These are phyloP conservation scores for Pseudonectria foliicola DNA, from an alignment of 2,329 filamentous ascomycete species.

Conservation along the genomic window DNA sequence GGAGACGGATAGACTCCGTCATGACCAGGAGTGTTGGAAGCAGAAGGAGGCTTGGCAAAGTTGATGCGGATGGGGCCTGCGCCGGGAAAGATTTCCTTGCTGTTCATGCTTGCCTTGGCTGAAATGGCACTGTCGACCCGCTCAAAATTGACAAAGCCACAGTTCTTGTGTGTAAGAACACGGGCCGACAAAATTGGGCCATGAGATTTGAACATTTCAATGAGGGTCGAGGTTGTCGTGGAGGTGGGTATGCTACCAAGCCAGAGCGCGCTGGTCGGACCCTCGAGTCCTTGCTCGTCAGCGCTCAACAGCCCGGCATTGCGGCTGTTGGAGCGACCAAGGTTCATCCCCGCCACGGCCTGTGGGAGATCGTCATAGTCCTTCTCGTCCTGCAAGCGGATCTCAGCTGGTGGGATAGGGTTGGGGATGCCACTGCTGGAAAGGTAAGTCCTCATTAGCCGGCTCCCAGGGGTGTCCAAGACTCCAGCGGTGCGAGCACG, in stretches of 20 bases:
- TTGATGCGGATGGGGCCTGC: slow-evolving; percentile 92
- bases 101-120: slow-evolving; percentile 81
- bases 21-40: slow-evolving; percentile 80
- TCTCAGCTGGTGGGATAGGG: slow-evolving; percentile 67
- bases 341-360: slow-evolving; percentile 72
- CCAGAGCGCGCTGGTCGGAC: slow-evolving; percentile 90
- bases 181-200: slow-evolving; percentile 85
- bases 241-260: slow-evolving; percentile 96
- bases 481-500: slow-evolving; percentile 89
- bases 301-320: slow-evolving; percentile 61
- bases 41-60: slow-evolving; percentile 91
- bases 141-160: slow-evolving; percentile 97
- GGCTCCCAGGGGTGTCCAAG: slow-evolving; percentile 66
- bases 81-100: slow-evolving; percentile 96
- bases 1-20: slow-evolving; percentile 85
- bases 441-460: slow-evolving; percentile 64
- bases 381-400: slow-evolving; percentile 65
- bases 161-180: slow-evolving; percentile 97
- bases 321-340: slow-evolving; percentile 59
- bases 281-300: slow-evolving; percentile 76
- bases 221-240: slow-evolving; percentile 89
- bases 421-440: slow-evolving; percentile 65
- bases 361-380: slow-evolving; percentile 76
- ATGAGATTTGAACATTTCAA: slow-evolving; percentile 91
- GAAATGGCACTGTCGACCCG: slow-evolving; percentile 82